Conservation (phyloP, 345 rosid genomes). For the Eucalyptus erythrocorys region DNA sequence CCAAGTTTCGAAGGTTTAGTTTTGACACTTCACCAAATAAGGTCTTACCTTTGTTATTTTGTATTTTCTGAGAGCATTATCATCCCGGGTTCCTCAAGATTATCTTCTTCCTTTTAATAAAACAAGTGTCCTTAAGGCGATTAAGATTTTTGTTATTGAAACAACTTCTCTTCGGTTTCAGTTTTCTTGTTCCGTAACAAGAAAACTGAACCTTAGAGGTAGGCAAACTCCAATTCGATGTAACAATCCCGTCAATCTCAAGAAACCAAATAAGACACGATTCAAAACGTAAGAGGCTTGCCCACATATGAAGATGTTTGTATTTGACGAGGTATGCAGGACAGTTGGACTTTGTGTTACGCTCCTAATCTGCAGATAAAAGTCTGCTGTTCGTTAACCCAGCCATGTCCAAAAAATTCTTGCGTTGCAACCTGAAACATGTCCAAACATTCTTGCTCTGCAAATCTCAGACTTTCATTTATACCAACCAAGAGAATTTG, state of each 20-base stretch:
- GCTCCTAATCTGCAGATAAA: background rate
- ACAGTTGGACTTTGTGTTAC: background rate
- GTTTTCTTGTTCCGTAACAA: background rate
- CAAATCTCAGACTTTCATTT: background rate
- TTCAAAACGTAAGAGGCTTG: background rate
- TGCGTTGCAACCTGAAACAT: background rate
- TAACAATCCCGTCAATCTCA: background rate
- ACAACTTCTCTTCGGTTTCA: background rate
- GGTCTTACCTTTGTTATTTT: background rate
- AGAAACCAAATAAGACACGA: background rate
- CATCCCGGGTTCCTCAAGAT: background rate
- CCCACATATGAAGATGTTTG: background rate
- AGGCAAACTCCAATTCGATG: background rate
- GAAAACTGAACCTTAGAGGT: background rate
- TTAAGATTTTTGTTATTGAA: background rate
- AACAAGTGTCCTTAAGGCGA: background rate
- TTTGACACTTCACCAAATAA: background rate
- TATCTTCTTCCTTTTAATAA: background rate
- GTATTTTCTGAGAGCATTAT: background rate
- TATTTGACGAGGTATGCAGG: background rate
- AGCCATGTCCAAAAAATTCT: background rate
- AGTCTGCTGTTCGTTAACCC: background rate
- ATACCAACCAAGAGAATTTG: background rate
- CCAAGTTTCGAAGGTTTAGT: background rate
- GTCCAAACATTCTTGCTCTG: background rate